Percentiles rank a stretch among this genome's conserved stretches.
phyloP scores from a whole-genome alignment of 495 filamentous ascomycete genomes.

The Tuber indicum region DNA sequence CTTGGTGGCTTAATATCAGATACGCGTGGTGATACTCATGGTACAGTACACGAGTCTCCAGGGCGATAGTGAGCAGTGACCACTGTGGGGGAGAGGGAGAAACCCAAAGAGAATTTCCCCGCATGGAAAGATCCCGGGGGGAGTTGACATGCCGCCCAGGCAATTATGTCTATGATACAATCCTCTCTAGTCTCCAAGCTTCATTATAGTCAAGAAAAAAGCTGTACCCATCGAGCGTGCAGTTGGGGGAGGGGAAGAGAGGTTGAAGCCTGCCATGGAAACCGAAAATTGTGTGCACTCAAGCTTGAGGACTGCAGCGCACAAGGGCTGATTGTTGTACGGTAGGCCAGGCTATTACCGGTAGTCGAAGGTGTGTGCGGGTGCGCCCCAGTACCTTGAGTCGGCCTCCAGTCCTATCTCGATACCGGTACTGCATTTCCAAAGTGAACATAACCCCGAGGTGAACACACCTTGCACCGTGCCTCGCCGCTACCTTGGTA shows the following conservation, averaged over 20 bases:
- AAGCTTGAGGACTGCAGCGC: neutral
- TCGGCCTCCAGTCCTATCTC: constrained; percentile 1
- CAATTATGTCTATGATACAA: neutral
- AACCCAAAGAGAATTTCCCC: constrained; percentile 6
- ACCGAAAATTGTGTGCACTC: neutral
- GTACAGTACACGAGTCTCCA: neutral
- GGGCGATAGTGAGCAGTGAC: constrained; percentile 9
- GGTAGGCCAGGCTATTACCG: neutral
- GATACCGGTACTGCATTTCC: constrained; percentile 14
- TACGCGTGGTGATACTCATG: neutral
- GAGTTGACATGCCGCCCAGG: neutral
- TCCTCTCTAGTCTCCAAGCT: neutral
- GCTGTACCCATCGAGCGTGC: too few species aligned
- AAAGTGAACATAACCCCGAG: constrained; percentile 23
- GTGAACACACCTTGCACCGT: constrained; percentile 8
- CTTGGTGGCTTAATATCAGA: constrained; percentile 13
- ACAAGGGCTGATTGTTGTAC: neutral
- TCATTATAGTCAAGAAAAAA: neutral
- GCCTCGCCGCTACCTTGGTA: neutral
- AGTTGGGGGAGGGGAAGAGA: neutral
- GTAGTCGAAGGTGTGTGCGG: neutral
- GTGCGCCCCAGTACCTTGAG: neutral
- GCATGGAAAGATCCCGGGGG: neutral
- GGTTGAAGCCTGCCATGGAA: neutral
- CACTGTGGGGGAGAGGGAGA: neutral